These are phyloP conservation scores for Oidium heveae DNA, from an alignment of 2,329 filamentous ascomycete genomes.

Conservation along the genomic window DNA sequence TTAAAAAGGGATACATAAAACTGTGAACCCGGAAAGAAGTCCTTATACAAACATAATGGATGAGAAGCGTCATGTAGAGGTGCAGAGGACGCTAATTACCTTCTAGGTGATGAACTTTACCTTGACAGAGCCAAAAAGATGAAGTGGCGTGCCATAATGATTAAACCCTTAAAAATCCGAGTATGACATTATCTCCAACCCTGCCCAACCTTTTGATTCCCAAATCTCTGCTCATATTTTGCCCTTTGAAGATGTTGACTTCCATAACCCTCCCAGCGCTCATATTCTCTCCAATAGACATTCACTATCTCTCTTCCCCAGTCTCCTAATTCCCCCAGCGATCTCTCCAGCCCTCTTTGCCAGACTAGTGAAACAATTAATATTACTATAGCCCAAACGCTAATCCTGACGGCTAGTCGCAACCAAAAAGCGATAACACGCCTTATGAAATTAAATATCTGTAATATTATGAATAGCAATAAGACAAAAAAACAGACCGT, in stretches of 20 bases:
- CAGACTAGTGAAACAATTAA: slow-evolving; percentile 30
- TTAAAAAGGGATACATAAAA: background rate
- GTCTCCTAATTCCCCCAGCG: slow-evolving; percentile 30
- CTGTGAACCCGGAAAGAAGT: background rate
- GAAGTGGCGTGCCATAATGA: background rate
- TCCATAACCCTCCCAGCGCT: slow-evolving; percentile 9
- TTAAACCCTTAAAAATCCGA: background rate
- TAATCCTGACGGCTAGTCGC: slow-evolving; percentile 32
- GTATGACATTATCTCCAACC: background rate
- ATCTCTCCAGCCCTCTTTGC: slow-evolving; percentile 39
- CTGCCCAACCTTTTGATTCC: background rate
- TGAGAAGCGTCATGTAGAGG: background rate
- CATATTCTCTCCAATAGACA: slow-evolving; percentile 32
- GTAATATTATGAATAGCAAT: slow-evolving; percentile 35
- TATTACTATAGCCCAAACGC: slow-evolving; percentile 36
- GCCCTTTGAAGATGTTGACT: background rate
- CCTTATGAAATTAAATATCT: slow-evolving; percentile 42
- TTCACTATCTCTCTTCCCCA: slow-evolving; percentile 24
- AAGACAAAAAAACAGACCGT: slow-evolving; percentile 30
- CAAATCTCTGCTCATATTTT: background rate
- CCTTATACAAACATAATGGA: background rate
- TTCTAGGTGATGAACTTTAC: background rate
- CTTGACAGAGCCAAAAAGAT: background rate
- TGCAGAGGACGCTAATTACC: background rate
- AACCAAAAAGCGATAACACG: slow-evolving; percentile 57